Percentiles rank a stretch among this genome's conserved stretches.
These are phyloP conservation scores for Coriaria nepalensis DNA, from an alignment of 306 rosid genomes.

Conservation along the genomic window DNA sequence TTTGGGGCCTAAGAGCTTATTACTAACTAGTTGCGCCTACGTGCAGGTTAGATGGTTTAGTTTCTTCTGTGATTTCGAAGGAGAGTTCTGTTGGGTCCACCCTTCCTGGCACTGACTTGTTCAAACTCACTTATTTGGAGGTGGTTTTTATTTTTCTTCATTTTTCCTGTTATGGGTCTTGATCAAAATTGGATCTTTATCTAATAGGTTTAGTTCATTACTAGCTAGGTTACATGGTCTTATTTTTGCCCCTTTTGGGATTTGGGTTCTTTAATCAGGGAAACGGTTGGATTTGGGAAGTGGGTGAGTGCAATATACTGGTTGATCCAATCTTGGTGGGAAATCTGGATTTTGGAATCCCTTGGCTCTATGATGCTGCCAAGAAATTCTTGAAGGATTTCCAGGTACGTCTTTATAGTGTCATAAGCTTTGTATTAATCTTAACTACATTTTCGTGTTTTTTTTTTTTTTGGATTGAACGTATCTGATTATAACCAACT, in stretches of 20 bases:
- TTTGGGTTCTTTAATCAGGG: constrained; percentile 33
- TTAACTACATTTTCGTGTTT: not conserved
- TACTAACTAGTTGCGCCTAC: not conserved
- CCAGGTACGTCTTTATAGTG: constrained; percentile 34
- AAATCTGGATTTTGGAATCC: constrained; percentile 90
- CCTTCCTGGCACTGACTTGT: constrained; percentile 37
- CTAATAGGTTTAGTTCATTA: constrained; percentile 3
- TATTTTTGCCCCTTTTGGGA: not conserved
- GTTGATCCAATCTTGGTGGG: constrained; percentile 96
- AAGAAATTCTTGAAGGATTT: constrained; percentile 63
- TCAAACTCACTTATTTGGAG: constrained; percentile 80
- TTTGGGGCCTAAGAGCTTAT: not conserved
- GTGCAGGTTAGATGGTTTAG: constrained; percentile 28
- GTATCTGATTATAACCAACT: constrained; percentile 20
- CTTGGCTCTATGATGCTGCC: constrained; percentile 90
- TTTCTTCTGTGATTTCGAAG: constrained; percentile 53
- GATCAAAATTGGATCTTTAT: constrained; percentile 18
- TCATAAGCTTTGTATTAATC: not conserved
- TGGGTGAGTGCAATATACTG: constrained; percentile 45
- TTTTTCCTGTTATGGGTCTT: constrained; percentile 8
- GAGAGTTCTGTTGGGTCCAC: constrained; percentile 41
- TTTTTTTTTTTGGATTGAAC: constrained; percentile 7
- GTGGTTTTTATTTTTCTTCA: constrained; percentile 39
- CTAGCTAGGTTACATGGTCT: not conserved
- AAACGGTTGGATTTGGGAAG: constrained; percentile 85